Evolutionary conservation across 202 grass and related monocot genomes (phyloP), one percentile per base, ranked within the genome.

Genomic region (Panicum virgatum): DNA sequence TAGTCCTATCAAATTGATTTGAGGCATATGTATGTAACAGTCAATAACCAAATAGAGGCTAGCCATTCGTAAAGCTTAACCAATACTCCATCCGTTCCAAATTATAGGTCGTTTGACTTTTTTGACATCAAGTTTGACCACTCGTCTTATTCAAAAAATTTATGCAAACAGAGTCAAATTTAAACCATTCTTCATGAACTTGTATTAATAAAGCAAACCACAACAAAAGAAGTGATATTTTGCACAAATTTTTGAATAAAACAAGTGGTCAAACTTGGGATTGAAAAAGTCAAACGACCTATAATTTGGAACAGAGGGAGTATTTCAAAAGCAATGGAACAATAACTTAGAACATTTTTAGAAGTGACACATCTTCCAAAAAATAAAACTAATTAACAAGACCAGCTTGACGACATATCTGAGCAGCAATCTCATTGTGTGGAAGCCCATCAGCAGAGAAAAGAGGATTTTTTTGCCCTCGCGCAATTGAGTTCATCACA

Each of bases 401-500:
- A 80, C 96, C 96, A 85, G 96, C 96, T 74, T 99, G 96, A 78
- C 96, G 93, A 60, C 96, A 99, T 88, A 99, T 99, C 66, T 99
- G 96, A 81, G 96, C 96, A 69, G 96, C 93, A 76, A 99, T 99
- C 81, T 99, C 96, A 82, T 99, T 99, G 72, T 99, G 96, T 66
- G 96, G 96, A 80, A 99, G 92, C 42, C 96, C 96, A 83, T 91
- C 91, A 85, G 96, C 96, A 85, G 96, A 99, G 84, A 99, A 99
- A 25, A 99, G 93, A 20, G 96, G 96, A 88, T 96, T 99, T 51
- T 99, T 99, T 79, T 99, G 96, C 29, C 96, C 96, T 87, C 96
- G 77, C 65, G 96, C 96, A 90, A 99, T 99, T 65, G 96, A 99
- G 80, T 99, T 99, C 96, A 99, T 99, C 75, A 99, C 96, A 85